Percentiles rank a stretch among this genome's conserved stretches.
phyloP scores from a whole-genome alignment of 2,329 filamentous ascomycete species.

The Aspergillus chevalieri region DNA sequence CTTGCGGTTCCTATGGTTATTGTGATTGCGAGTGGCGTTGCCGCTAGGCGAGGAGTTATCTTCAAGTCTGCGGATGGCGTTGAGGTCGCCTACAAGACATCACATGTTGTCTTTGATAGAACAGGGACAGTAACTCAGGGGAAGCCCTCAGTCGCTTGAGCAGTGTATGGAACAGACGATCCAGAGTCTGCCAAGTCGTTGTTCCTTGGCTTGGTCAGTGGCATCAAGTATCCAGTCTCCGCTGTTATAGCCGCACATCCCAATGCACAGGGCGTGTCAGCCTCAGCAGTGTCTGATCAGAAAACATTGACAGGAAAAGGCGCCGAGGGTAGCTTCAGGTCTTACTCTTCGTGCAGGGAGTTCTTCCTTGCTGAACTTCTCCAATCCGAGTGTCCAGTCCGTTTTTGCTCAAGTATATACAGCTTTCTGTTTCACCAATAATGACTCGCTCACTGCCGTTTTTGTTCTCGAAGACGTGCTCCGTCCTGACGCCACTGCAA shows the following conservation, averaged over 20 bases:
- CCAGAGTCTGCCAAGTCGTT: constrained; percentile 9
- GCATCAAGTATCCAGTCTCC: constrained; percentile 50
- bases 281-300: constrained; percentile 13
- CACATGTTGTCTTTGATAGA: constrained; percentile 72
- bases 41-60: constrained; percentile 59
- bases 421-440: constrained; percentile 53
- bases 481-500: constrained; percentile 45
- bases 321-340: constrained; percentile 16
- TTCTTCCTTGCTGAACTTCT: constrained; percentile 31
- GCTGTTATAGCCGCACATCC: constrained; percentile 43
- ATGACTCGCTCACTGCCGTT: constrained; percentile 37
- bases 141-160: constrained; percentile 24
- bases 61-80: constrained; percentile 62
- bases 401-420: constrained; percentile 41
- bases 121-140: constrained; percentile 63
- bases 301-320: constrained; percentile 27
- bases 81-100: constrained; percentile 55
- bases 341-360: constrained; percentile 22
- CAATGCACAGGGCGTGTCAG: constrained; percentile 9
- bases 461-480: constrained; percentile 47
- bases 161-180: constrained; percentile 19
- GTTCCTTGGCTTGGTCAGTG: constrained; percentile 36
- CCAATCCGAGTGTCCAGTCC: constrained; percentile 24
- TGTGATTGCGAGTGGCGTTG: constrained; percentile 62
- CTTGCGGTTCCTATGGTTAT: constrained; percentile 73